These are phyloP conservation scores for Neurospora tetraspora DNA, from an alignment of 495 filamentous ascomycete genomes.

Conservation along the genomic window DNA sequence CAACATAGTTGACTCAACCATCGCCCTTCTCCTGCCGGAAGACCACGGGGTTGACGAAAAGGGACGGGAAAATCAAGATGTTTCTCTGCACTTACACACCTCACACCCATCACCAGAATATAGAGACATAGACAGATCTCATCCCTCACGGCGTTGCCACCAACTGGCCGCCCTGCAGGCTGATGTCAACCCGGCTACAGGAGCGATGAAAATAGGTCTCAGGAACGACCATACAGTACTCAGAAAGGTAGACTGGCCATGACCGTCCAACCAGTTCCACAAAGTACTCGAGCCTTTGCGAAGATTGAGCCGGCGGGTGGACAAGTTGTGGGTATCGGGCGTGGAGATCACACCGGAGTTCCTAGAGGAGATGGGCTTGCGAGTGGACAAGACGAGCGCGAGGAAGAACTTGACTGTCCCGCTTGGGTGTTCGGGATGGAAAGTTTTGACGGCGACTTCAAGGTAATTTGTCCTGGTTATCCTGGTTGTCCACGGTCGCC, in stretches of 20 bases:
- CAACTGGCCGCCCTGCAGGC: background rate
- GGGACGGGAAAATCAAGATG: background rate
- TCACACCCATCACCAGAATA: background rate
- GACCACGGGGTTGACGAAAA: background rate
- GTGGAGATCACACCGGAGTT: background rate
- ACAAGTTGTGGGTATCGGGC: background rate
- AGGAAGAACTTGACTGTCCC: constrained; percentile 53
- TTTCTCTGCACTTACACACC: background rate
- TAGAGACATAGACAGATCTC: background rate
- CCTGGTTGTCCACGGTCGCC: background rate
- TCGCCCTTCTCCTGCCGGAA: background rate
- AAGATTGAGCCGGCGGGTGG: background rate
- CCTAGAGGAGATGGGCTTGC: constrained; percentile 38
- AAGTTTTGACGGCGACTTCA: background rate
- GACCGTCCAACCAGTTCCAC: background rate
- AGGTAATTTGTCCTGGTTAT: background rate
- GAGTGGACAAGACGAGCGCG: constrained; percentile 55
- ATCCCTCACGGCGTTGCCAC: background rate
- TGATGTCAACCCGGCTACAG: background rate
- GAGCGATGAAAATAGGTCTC: background rate
- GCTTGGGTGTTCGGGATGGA: background rate
- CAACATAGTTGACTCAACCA: background rate
- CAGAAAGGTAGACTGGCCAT: background rate
- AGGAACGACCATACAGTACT: background rate
- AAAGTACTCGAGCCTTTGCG: background rate